A percentile compares a stretch with the other conserved stretches of the same genome.
Conservation (phyloP, 306 rosid genomes). For the Luffa acutangula region DNA sequence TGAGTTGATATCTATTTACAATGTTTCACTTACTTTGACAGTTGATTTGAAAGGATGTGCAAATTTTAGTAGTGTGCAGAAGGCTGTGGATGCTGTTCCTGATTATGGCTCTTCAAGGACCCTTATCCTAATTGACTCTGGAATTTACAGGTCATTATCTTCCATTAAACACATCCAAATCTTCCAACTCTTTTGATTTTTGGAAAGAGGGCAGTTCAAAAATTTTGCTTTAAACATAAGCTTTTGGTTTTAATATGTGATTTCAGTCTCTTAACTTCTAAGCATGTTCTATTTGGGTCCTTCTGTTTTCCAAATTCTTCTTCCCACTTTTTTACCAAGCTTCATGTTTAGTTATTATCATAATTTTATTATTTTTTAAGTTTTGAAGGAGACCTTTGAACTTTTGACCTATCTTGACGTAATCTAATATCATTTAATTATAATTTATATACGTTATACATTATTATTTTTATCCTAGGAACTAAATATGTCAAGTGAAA, state of each 20-base stretch:
- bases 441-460: too few relatives aligned
- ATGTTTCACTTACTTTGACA: slow-evolving; percentile 40
- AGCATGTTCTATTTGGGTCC: background rate
- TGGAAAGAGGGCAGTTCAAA: background rate
- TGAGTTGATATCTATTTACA: slow-evolving; percentile 25
- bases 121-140: slow-evolving; percentile 44
- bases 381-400: too few relatives aligned
- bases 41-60: slow-evolving; percentile 50
- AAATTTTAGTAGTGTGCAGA: slow-evolving; percentile 59
- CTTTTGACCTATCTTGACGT: too few relatives aligned
- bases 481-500: too few relatives aligned
- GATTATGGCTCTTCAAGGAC: slow-evolving; percentile 33
- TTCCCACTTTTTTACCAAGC: background rate
- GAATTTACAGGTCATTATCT: slow-evolving; percentile 29
- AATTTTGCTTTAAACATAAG: background rate
- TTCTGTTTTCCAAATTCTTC: background rate
- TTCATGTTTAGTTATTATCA: background rate
- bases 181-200: background rate
- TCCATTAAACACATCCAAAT: background rate
- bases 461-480: too few relatives aligned
- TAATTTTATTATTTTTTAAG: too few relatives aligned
- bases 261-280: background rate
- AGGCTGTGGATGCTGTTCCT: slow-evolving; percentile 67
- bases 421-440: too few relatives aligned
- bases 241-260: background rate